Base-by-base conservation (phyloP, 176 grass and related monocot genomes). In the Avena insularis region DNA sequence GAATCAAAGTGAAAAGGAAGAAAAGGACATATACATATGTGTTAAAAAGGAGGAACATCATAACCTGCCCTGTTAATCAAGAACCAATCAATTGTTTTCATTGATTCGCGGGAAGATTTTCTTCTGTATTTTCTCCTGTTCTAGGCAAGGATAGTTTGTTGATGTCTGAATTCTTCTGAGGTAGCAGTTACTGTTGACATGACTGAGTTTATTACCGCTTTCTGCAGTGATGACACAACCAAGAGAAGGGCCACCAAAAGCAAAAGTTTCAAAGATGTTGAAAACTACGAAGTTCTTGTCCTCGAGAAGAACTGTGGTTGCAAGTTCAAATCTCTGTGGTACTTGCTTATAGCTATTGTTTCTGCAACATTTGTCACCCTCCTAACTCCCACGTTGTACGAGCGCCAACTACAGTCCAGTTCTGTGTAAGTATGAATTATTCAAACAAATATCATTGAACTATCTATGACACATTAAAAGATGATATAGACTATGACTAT, bases 251-350 rank as follows among this genome's bases (percentile, higher is more conserved):
- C 73, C 67, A 86, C 89, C 54, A 98, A 88, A 85, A 82, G 68
- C 50, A 92, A 81, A 60, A 91, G 90, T 71, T 92, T 74, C 56
- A 98, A 95, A 88, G 95, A 93, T 77, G 86, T 87, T 5, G 91
- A 98, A 20, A 95, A 80, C 50, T 85, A 86, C 56, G 92, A 95
- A 87, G 85, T 91, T 83, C 72, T 98, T 72, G 78, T 98, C 89
- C 66, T 91, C 8, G 90, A 95, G 27, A 90, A 82, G 88, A 88
- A 82, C 80, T 93, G 83, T 8, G 87, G 78, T 71, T 95, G 89
- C 93, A 98, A 95, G 88, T 98, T 98, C 79, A 90, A 87, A 72
- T 91, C 93, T 55, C 75, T 95, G 73, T 79, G 88, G 23, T 81
- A 95, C 46, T 85, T 93, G 65, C 82, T 98, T 11, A 77, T 98